Percentiles rank a stretch among this genome's conserved stretches.
Conservation (phyloP, 371 early-diverging fungal genomes). For the Umbelopsis sp. region DNA sequence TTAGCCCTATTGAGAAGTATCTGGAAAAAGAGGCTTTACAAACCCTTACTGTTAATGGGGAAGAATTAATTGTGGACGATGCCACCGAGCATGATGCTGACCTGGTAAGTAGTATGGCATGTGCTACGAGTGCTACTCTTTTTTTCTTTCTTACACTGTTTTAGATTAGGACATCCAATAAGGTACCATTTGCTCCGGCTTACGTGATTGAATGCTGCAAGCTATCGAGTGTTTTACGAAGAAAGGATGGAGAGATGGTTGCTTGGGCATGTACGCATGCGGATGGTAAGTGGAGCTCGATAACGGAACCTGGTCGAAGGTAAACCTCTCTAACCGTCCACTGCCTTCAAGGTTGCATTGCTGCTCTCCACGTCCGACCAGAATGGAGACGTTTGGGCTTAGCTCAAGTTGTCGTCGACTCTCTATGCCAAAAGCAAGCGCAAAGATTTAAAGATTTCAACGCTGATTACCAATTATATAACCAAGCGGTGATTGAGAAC, state of each 20-base stretch:
- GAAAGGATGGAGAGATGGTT: not conserved
- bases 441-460: not conserved
- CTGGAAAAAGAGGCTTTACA: not conserved
- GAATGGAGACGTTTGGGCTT: slow-evolving; percentile 4
- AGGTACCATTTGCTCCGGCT: not conserved
- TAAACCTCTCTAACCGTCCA: not conserved
- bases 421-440: not conserved
- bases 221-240: not conserved
- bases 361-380: not conserved
- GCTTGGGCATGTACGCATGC: not conserved
- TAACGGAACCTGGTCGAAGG: not conserved
- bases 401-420: not conserved
- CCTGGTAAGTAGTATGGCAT: not conserved
- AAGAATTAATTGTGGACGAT: not conserved
- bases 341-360: not conserved
- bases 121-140: not conserved
- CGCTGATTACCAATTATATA: not conserved
- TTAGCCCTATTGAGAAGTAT: not conserved
- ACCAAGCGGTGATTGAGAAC: not conserved
- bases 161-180: not conserved
- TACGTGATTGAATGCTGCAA: not conserved
- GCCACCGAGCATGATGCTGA: not conserved
- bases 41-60: not conserved
- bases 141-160: too few species aligned
- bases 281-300: not conserved